Evolutionary conservation across 2,329 filamentous ascomycete species (phyloP).

Genomic region (Pseudopyricularia javanii): DNA sequence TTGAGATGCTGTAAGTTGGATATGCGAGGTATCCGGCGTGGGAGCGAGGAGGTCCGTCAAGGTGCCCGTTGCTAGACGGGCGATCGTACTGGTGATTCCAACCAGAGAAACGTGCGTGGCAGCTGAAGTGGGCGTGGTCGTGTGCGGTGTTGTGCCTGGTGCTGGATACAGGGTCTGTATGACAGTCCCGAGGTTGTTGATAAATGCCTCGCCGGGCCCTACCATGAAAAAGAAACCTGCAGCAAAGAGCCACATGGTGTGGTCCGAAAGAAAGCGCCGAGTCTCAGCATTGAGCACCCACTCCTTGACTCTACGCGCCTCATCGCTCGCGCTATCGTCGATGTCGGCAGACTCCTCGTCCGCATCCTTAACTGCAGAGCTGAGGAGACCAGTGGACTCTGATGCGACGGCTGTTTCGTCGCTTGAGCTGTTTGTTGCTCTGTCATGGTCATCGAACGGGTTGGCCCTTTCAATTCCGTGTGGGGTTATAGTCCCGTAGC

Average conservation of each 20-base stretch:
- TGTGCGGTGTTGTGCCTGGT: constrained; percentile 8
- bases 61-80: constrained; percentile 78
- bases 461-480: constrained; percentile 22
- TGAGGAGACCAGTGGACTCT: neutral
- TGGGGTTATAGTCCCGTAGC: constrained; percentile 47
- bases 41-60: constrained; percentile 79
- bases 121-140: constrained; percentile 38
- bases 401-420: constrained; percentile 4
- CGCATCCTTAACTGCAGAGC: neutral
- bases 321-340: constrained; percentile 27
- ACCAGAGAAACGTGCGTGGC: constrained; percentile 90
- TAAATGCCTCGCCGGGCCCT: constrained; percentile 92
- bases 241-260: constrained; percentile 93
- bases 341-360: constrained; percentile 5
- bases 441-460: constrained; percentile 14
- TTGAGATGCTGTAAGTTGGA: constrained; percentile 27
- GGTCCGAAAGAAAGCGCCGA: constrained; percentile 68
- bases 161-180: constrained; percentile 72
- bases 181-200: constrained; percentile 93
- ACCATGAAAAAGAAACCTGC: constrained; percentile 85
- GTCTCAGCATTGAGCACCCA: constrained; percentile 91
- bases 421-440: constrained; percentile 2
- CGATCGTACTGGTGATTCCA: constrained; percentile 79
- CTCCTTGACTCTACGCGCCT: constrained; percentile 60
- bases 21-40: constrained; percentile 46